Base-by-base conservation (phyloP, 352 stramenopile species). In the Phytophthora boehmeriae region DNA sequence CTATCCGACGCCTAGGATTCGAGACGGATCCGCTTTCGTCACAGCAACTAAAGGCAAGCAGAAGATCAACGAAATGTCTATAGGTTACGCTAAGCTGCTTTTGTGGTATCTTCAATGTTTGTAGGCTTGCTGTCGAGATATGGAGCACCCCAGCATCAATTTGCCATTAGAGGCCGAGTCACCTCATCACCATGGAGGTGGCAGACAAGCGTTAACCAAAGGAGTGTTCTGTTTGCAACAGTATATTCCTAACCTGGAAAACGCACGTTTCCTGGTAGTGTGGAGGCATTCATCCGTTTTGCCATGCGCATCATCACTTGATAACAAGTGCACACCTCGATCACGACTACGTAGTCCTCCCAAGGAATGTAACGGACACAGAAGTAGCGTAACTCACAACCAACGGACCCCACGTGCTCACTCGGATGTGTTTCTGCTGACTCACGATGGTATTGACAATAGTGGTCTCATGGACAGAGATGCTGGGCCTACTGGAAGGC, bases 211-310 rank as follows among this genome's bases (percentile, higher is more conserved):
- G 16, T 5, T 60, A 10, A 60, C 30, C 14, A 63, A 68, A 22
- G 46, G 55, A 4, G 62, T 53, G 11, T 87, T 87, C 39, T 87
- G 80, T 23, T 34, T 89, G 2, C 80, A 89, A 23, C 51, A 47
- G 17, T 68, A 74, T 41, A 36, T 87, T 25, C 42, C 68, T 17
- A 45, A 61, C 2, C 63, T 78, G 10, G 63, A 62, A 3, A 47
- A 68, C 25, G 47, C 66, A 27, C 73, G 47, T 16, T 89, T 84
- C 51, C 54, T 87, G 9, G 63, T 76, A 1, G 35, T 86, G 8
- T 86, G 72, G 76, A 68, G 66, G 20, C 69, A 73, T 66, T 58
- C 28, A 9, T 25, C 22, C 8, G 27, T 51, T 30, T 3, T 47
- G 14, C 43, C 38, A 22, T n/a, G 34, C 14, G 34, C 10, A 39